These are phyloP conservation scores for Phtheirospermum japonicum DNA, from an alignment of 257 asterid genomes.

Conservation along the genomic window DNA sequence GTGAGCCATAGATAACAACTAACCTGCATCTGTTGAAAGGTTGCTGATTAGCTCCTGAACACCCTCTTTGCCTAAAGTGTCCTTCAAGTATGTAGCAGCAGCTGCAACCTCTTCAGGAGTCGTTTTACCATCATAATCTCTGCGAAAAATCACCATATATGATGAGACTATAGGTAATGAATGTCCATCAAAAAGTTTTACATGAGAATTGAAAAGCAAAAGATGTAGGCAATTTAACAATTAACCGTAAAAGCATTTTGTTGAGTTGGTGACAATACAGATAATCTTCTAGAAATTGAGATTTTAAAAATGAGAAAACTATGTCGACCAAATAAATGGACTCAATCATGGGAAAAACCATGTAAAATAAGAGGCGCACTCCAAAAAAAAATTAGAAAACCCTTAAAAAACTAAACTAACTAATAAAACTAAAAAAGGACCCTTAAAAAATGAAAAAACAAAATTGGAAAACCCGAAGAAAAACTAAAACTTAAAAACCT, in stretches of 20 bases:
- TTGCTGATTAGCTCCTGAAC: slow-evolving; percentile 74
- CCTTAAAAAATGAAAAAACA: too few species aligned
- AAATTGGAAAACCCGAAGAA: too few species aligned
- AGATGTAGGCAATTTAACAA: background rate
- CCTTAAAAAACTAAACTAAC: too few species aligned
- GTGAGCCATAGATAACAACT: slow-evolving; percentile 20
- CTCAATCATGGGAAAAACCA: background rate
- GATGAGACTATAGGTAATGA: background rate
- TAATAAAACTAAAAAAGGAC: too few species aligned
- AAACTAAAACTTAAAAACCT: too few species aligned
- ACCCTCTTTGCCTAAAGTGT: slow-evolving; percentile 82
- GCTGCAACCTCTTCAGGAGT: slow-evolving; percentile 88
- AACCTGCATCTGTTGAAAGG: slow-evolving; percentile 83
- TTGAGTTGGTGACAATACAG: background rate
- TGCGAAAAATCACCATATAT: slow-evolving; percentile 27
- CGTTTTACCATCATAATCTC: slow-evolving; percentile 87
- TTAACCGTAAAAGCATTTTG: background rate
- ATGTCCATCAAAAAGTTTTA: background rate
- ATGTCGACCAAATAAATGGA: background rate
- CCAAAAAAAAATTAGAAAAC: too few species aligned
- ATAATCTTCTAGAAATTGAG: background rate
- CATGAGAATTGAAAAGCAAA: background rate
- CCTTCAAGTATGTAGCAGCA: slow-evolving; percentile 73
- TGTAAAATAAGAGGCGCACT: background rate
- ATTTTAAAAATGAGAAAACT: background rate